Evolutionary conservation across 1,139 yeast species (phyloP).

Genomic region (Candida sanyaensis): DNA sequence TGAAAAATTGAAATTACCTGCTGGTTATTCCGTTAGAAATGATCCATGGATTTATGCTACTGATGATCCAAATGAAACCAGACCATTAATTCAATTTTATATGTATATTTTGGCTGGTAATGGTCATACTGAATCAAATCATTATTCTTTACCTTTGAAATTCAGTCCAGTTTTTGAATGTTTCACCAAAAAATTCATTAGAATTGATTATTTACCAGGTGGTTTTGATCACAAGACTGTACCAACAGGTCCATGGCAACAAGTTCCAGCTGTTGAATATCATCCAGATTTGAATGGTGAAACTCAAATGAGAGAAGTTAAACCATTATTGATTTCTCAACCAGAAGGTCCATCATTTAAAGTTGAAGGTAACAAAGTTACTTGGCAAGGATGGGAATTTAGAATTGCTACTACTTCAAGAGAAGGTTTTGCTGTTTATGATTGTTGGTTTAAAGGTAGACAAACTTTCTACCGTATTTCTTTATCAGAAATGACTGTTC

Average conservation of each 20-base stretch:
- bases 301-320: constrained; percentile 54
- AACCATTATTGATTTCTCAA: constrained; percentile 75
- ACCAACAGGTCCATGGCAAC: constrained; percentile 63
- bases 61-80: constrained; percentile 58
- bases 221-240: constrained; percentile 65
- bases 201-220: constrained; percentile 79
- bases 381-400: constrained; percentile 93
- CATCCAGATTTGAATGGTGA: constrained; percentile 75
- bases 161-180: constrained; percentile 82
- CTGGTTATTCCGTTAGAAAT: constrained; percentile 56
- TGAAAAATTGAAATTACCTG: constrained; percentile 63
- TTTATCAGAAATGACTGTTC: constrained; percentile 85
- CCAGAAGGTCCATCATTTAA: constrained; percentile 86
- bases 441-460: constrained; percentile 79
- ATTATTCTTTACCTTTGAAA: constrained; percentile 80
- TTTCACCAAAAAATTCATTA: constrained; percentile 60
- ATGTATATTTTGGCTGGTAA: constrained; percentile 74
- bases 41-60: constrained; percentile 94
- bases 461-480: constrained; percentile 77
- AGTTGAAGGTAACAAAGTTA: constrained; percentile 62
- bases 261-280: constrained; percentile 65
- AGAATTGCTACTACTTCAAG: constrained; percentile 73
- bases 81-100: constrained; percentile 72
- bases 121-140: constrained; percentile 77
- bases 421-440: constrained; percentile 83